Evolutionary conservation across 495 filamentous ascomycete genomes (phyloP).

Genomic region (Umbilicaria muhlenbergii): DNA sequence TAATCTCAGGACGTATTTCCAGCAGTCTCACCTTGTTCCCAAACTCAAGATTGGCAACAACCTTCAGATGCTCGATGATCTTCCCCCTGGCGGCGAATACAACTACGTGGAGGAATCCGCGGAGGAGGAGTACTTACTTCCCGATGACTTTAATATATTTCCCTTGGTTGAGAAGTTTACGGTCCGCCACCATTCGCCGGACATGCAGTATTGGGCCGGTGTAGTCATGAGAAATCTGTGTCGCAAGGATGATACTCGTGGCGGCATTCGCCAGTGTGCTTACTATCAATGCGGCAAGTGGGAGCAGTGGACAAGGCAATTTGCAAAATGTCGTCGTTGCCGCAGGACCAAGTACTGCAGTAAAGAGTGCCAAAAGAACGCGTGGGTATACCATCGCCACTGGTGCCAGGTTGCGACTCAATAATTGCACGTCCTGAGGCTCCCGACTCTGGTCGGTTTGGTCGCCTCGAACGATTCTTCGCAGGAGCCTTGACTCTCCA

Average conservation of each 20-base stretch:
- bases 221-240: constrained; percentile 98
- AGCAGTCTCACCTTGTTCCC: constrained; percentile 84
- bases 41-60: constrained; percentile 80
- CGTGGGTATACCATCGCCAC: constrained; percentile 93
- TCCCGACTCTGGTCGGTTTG: constrained; percentile 1
- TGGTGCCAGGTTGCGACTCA: constrained; percentile 79
- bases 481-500: constrained; percentile 17
- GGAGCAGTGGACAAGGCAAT: constrained; percentile 91
- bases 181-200: constrained; percentile 77
- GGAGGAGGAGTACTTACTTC: constrained; percentile 81
- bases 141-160: constrained; percentile 95
- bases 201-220: constrained; percentile 99
- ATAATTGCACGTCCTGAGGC: constrained; percentile 23
- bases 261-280: constrained; percentile 90
- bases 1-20: constrained; percentile 87
- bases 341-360: constrained; percentile 98
- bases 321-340: constrained; percentile 94
- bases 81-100: constrained; percentile 23
- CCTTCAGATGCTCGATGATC: constrained; percentile 60
- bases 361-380: constrained; percentile 98
- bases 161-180: constrained; percentile 97
- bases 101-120: constrained; percentile 36
- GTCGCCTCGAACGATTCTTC: constrained; percentile 11
- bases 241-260: constrained; percentile 86
- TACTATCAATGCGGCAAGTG: constrained; percentile 97